These are phyloP conservation scores for Tuctoria greenei DNA, from an alignment of 176 grass and related monocot species.

Conservation along the genomic window DNA sequence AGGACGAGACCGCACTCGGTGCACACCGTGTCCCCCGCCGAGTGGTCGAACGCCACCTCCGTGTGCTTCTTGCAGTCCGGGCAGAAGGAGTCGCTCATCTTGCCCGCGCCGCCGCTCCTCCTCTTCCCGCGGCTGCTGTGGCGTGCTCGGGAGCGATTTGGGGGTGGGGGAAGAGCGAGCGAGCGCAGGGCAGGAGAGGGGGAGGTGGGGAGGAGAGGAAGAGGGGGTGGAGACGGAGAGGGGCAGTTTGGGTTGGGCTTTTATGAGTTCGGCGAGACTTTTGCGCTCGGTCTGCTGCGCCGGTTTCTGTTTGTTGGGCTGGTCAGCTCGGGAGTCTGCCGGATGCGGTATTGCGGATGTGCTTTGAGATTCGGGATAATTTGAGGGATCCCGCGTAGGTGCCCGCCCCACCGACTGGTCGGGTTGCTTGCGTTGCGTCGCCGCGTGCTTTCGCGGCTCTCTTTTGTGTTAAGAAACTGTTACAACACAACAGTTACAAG, in stretches of 20 bases:
- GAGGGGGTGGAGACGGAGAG: neutral
- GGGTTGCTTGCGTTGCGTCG: neutral
- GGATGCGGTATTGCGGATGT: neutral
- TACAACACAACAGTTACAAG: too few relatives aligned
- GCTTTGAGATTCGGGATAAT: neutral
- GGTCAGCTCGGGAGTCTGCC: neutral
- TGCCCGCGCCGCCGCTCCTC: neutral
- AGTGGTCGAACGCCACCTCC: constrained; percentile 89
- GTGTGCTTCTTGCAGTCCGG: constrained; percentile 88
- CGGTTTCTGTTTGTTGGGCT: constrained; percentile 22
- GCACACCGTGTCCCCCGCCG: constrained; percentile 87
- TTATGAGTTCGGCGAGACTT: constrained; percentile 27
- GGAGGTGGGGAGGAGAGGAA: neutral
- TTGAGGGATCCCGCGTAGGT: neutral
- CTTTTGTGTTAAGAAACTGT: too few relatives aligned
- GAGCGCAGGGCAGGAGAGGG: neutral
- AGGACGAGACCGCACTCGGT: constrained; percentile 90
- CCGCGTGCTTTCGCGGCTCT: neutral
- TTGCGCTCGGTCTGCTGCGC: constrained; percentile 8
- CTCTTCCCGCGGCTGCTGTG: neutral
- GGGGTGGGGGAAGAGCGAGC: neutral
- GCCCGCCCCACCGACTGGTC: neutral
- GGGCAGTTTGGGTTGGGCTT: constrained; percentile 13
- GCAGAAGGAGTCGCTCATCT: constrained; percentile 80
- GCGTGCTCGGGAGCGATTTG: neutral